These are phyloP conservation scores for Euphorbia corollata DNA, from an alignment of 441 rosid species.

Conservation along the genomic window DNA sequence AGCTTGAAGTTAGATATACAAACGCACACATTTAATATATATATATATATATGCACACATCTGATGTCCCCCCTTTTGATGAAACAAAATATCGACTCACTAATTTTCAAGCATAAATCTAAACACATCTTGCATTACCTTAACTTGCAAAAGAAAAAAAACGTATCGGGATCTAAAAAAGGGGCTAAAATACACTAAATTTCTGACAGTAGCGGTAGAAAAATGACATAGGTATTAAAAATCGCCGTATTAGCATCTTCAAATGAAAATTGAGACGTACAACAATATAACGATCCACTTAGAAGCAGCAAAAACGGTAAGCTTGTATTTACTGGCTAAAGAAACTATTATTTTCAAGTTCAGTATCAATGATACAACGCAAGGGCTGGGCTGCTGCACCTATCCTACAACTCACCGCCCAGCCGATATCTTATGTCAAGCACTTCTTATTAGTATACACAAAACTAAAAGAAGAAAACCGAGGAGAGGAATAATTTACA, in stretches of 20 bases:
- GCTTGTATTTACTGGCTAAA: slow-evolving; percentile 22
- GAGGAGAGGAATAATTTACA: slow-evolving; percentile 30
- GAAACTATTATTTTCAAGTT: slow-evolving; percentile 10
- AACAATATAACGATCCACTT: background rate
- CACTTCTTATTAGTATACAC: slow-evolving; percentile 11
- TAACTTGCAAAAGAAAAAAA: no score
- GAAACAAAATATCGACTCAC: no score
- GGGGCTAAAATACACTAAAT: background rate
- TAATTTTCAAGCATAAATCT: no score
- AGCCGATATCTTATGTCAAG: slow-evolving; percentile 19
- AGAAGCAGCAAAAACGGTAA: background rate
- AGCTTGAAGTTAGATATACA: no score
- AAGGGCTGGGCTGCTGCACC: slow-evolving; percentile 22
- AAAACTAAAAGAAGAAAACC: slow-evolving; percentile 3
- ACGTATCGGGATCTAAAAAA: background rate
- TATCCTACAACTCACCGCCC: slow-evolving; percentile 41
- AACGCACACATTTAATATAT: no score
- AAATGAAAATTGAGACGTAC: background rate
- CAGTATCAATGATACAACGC: background rate
- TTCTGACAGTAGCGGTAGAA: background rate
- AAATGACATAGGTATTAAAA: background rate
- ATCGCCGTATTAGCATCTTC: background rate
- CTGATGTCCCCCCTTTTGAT: no score
- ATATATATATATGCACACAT: no score
- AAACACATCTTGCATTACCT: no score